Base-by-base conservation (phyloP, 805 yeast genomes). In the Wickerhamiella brachini region DNA sequence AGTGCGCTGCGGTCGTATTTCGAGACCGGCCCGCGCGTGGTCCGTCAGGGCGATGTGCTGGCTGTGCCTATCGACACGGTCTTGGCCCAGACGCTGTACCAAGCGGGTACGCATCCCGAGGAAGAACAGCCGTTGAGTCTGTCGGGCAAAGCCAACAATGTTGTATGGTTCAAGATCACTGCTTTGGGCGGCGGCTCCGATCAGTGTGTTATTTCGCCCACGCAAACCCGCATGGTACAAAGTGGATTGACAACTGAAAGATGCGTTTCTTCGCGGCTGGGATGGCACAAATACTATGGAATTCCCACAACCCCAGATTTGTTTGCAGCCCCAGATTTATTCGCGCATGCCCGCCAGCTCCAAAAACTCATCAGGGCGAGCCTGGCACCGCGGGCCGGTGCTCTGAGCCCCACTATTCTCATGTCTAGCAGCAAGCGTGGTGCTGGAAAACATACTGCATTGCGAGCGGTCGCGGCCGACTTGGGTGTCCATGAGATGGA, bases 121-220 rank as follows among this genome's bases (percentile, higher is more conserved):
- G 56, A 43, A 17, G 53, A 51, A 34, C 65, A 52, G 12, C 56
- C 56, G 54, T 67, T 72, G 3, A 66, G 77, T 1, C 87, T 88
- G 0, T 65, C 69, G 2, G 86, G 85, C 0, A 72, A 71, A 21
- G 79, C 85, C 1, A 86, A 88, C 62, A 70, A 78, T 0, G 75
- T 89, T 18, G 95, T 88, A 0, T 90, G 96, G 96, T 90, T 88
- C 65, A 77, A 77, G 57, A 76, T 90, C 1, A 71, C 77, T 1
- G 81, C 76, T 6, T 68, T 80, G 3, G 48, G 44, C 1, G 55
- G 61, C 9, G 45, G 50, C 17, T 48, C 47, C 3, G 42, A 44
- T 8, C 62, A 63, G 58, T 83, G 68, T 57, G 62, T 80, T 0
- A 75, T 89, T 37, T 88, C 84, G 63, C 80, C 95, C 0, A 55